phyloP scores from a whole-genome alignment of 2,329 filamentous ascomycete species.

The Hymenoscyphus repandus region DNA sequence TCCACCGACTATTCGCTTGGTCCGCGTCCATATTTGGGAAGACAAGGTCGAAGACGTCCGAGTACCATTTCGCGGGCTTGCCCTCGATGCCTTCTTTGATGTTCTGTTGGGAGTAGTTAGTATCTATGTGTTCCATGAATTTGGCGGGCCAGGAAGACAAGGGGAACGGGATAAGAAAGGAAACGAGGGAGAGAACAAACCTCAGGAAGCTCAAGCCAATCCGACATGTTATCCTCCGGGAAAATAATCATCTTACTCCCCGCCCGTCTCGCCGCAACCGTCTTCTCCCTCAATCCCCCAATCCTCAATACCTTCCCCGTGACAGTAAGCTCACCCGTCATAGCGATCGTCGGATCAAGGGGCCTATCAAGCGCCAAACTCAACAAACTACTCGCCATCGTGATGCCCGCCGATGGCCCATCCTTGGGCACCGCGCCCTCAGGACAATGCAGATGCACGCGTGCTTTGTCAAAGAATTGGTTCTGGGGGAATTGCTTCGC shows the following conservation, averaged over 20 bases:
- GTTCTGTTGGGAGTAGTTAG: slow-evolving; percentile 56
- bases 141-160: not conserved
- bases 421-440: slow-evolving; percentile 97
- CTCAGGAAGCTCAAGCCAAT: slow-evolving; percentile 96
- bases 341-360: slow-evolving; percentile 82
- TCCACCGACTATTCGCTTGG: slow-evolving; percentile 61
- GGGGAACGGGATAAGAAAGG: not conserved
- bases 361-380: slow-evolving; percentile 75
- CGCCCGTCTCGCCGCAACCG: slow-evolving; percentile 85
- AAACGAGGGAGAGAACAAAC: slow-evolving; percentile 51
- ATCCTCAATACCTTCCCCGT: slow-evolving; percentile 96
- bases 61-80: slow-evolving; percentile 87
- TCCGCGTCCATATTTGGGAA: slow-evolving; percentile 76
- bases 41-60: slow-evolving; percentile 84
- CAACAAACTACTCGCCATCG: slow-evolving; percentile 92
- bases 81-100: slow-evolving; percentile 97
- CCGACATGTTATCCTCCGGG: slow-evolving; percentile 89
- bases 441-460: slow-evolving; percentile 91
- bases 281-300: slow-evolving; percentile 92
- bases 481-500: slow-evolving; percentile 83
- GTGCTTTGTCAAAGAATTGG: slow-evolving; percentile 92
- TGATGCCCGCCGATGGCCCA: slow-evolving; percentile 87
- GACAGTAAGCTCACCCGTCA: slow-evolving; percentile 96
- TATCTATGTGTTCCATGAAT: slow-evolving; percentile 16
- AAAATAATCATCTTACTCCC: slow-evolving; percentile 93